These are phyloP conservation scores for Achaetomiella virescens DNA, from an alignment of 495 filamentous ascomycete genomes.

Conservation along the genomic window DNA sequence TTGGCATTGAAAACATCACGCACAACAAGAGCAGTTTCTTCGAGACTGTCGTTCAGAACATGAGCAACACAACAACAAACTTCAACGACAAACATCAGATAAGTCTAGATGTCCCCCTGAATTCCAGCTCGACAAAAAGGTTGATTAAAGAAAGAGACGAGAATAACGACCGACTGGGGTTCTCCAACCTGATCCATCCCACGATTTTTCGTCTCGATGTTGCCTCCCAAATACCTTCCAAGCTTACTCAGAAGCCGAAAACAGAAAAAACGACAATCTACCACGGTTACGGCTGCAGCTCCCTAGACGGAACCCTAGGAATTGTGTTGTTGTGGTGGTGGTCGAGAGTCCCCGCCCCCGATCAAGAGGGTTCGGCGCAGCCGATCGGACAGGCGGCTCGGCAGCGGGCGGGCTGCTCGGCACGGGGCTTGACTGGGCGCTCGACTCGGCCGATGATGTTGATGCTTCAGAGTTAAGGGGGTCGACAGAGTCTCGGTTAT, in stretches of 20 bases:
- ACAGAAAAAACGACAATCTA: too few species aligned
- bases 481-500: neutral
- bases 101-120: too few species aligned
- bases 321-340: conserved; percentile 21
- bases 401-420: neutral
- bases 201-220: too few species aligned
- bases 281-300: neutral
- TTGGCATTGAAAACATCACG: too few species aligned
- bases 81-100: too few species aligned
- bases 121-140: too few species aligned
- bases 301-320: neutral
- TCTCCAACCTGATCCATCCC: neutral
- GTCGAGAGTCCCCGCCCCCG: conserved; percentile 20
- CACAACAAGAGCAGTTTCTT: too few species aligned
- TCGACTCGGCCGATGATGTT: neutral
- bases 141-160: too few species aligned
- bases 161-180: too few species aligned
- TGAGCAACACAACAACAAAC: too few species aligned
- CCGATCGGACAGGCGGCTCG: neutral
- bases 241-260: too few species aligned
- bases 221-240: neutral
- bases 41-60: too few species aligned
- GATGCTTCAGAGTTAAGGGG: neutral
- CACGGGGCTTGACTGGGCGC: neutral
- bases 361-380: conserved; percentile 17